phyloP scores from a whole-genome alignment of 108 stramenopile genomes.

The Tribonema minus region DNA sequence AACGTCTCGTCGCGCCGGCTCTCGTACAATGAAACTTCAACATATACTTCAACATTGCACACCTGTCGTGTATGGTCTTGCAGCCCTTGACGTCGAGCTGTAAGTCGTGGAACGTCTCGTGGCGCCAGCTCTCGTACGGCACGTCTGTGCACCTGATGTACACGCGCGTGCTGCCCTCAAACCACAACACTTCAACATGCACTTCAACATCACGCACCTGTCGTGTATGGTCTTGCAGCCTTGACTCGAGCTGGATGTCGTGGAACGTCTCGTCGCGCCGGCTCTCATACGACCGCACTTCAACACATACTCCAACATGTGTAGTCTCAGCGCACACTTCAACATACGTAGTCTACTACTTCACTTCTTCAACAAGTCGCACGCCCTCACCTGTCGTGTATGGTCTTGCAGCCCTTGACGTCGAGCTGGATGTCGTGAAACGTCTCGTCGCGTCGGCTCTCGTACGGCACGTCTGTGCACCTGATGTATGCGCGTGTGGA shows the following conservation, averaged over 20 bases:
- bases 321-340: too few species aligned
- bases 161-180: constrained; percentile 40
- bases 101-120: constrained; percentile 57
- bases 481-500: constrained; percentile 39
- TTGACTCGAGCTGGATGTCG: constrained; percentile 56
- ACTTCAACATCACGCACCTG: too few species aligned
- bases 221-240: constrained; percentile 50
- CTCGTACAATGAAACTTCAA: too few species aligned
- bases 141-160: constrained; percentile 53
- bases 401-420: constrained; percentile 50
- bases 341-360: too few species aligned
- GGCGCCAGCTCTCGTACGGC: constrained; percentile 34
- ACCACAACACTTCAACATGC: too few species aligned
- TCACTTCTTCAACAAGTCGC: too few species aligned
- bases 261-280: constrained; percentile 53
- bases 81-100: constrained; percentile 58
- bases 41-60: too few species aligned
- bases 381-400: constrained; percentile 38
- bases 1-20: constrained; percentile 49
- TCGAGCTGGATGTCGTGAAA: constrained; percentile 59
- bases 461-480: constrained; percentile 47
- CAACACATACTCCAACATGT: too few species aligned
- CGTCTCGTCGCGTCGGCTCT: constrained; percentile 46
- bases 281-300: too few species aligned
- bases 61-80: constrained; percentile 44